Percentiles rank a stretch among this genome's conserved stretches.
These are phyloP conservation scores for Raphanus raphanistrum DNA, from an alignment of 345 rosid genomes.

Conservation along the genomic window DNA sequence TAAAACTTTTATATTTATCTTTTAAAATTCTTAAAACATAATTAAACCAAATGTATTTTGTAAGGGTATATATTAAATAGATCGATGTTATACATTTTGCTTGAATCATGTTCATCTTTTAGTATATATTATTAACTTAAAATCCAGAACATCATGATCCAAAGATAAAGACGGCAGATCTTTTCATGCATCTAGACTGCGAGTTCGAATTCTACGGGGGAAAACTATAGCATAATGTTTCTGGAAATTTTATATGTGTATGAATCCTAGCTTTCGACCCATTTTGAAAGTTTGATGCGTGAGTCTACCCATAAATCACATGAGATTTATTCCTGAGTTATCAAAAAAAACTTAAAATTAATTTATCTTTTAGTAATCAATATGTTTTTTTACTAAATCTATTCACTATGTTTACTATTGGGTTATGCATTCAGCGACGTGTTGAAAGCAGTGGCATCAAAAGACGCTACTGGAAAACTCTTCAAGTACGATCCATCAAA, in stretches of 20 bases:
- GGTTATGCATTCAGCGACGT: slow-evolving; percentile 26
- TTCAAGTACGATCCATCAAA: slow-evolving; percentile 36
- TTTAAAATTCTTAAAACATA: background rate
- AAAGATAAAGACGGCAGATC: too few species aligned
- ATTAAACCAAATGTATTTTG: background rate
- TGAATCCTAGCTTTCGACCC: too few species aligned
- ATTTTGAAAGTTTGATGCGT: too few species aligned
- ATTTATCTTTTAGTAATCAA: background rate
- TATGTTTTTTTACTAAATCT: background rate
- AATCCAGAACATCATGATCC: background rate
- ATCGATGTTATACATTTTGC: background rate
- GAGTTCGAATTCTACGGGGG: too few species aligned
- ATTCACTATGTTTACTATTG: background rate
- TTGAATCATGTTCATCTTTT: background rate
- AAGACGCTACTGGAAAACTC: slow-evolving; percentile 35
- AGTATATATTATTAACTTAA: background rate
- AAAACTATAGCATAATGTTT: too few species aligned
- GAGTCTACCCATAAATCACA: too few species aligned
- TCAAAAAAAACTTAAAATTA: background rate
- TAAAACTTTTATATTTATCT: too few species aligned
- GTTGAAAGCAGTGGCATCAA: slow-evolving; percentile 32
- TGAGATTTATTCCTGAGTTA: too few species aligned
- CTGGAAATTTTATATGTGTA: too few species aligned
- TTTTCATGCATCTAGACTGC: too few species aligned
- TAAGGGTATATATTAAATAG: background rate